Evolutionary conservation across 768 basidiomycete genomes (phyloP), one percentile per base, ranked within the genome.

Genomic region (Sarcodon sp.): DNA sequence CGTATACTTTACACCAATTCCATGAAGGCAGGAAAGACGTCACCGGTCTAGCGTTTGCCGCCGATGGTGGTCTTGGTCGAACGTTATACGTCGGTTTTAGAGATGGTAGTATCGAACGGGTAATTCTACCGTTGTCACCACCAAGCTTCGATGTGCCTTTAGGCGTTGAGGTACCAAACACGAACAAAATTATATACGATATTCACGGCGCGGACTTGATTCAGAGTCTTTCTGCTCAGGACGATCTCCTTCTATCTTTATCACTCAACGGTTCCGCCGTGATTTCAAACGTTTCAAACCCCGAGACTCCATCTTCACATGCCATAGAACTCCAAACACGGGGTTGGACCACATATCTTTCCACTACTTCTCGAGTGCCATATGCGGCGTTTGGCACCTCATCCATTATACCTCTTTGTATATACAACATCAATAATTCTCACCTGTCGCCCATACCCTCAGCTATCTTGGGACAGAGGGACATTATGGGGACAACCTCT

Each of bases 371-470:
- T 11, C 68, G 77, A 3, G 61, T 69, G 0, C 72, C 81, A 10
- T 86, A 76, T 50, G 80, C 80, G 8, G 79, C 76, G 7, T 80
- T 89, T 49, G 86, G 86, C 7, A 73, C 75, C 7, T 72, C 79
- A 10, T 80, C 80, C 2, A 61, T 65, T 1, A 68, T 68, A 0
- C 83, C 87, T 3, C 21, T 27, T 27, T 27, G 21, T 27, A 27
- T 27, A 27, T 27, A 27, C 21, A 27, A 27, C 21, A 27, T 27
- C 21, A 27, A 27, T 4, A 27, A 27, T 27, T 27, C 21, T 27
- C 21, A 27, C 4, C 53, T 86, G n/a, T 67, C 70, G 4, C 48
- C 61, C 9, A 60, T 55, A 1, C 79, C 87, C 6, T 66, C 68
- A 38, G 67, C 73, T 41, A 59, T 71, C 50, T 67, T 87, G 44